A percentile compares a stretch with the other conserved stretches of the same genome.
These are phyloP conservation scores for Cutaneotrichosporon mucoides DNA, from an alignment of 1,284 basidiomycete species.

Conservation along the genomic window DNA sequence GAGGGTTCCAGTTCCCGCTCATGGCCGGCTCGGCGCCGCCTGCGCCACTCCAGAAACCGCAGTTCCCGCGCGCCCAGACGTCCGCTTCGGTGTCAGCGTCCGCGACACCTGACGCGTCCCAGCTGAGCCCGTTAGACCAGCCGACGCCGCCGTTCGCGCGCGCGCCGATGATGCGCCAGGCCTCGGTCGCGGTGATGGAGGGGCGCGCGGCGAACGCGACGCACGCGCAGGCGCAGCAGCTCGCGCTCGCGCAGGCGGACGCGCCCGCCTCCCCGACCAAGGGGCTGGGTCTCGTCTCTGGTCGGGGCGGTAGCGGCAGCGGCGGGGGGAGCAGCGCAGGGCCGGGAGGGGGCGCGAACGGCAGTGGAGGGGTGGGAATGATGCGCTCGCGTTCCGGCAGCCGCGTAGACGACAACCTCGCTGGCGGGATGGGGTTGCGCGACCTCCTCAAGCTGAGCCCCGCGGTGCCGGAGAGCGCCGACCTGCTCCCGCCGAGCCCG, in stretches of 20 bases:
- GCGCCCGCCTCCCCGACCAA: conserved; percentile 23
- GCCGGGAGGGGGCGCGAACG: no score
- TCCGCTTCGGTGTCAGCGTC: conserved; percentile 21
- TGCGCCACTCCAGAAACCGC: conserved; percentile 2
- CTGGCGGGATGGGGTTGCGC: conserved; percentile 27
- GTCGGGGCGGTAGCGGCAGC: conserved; percentile 17
- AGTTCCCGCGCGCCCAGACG: conserved; percentile 2
- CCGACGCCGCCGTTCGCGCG: conserved; percentile 21
- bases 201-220: conserved; percentile 33
- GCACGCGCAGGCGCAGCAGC: conserved; percentile 29
- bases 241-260: conserved; percentile 22
- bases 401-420: conserved; percentile 27
- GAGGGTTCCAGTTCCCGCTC: conserved; percentile 45
- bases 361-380: conserved; percentile 22
- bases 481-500: conserved; percentile 73
- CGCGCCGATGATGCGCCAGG: conserved; percentile 46
- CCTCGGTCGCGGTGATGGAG: conserved; percentile 48
- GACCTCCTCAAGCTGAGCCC: conserved; percentile 47
- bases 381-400: conserved; percentile 39
- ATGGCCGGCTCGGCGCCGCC: conserved; percentile 22
- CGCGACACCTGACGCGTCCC: conserved; percentile 9
- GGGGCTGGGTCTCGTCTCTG: conserved; percentile 12
- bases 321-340: no score
- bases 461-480: conserved; percentile 45
- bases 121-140: conserved; percentile 8